phyloP scores from a whole-genome alignment of 139 green algal species.

The Volvox reticuliferus region DNA sequence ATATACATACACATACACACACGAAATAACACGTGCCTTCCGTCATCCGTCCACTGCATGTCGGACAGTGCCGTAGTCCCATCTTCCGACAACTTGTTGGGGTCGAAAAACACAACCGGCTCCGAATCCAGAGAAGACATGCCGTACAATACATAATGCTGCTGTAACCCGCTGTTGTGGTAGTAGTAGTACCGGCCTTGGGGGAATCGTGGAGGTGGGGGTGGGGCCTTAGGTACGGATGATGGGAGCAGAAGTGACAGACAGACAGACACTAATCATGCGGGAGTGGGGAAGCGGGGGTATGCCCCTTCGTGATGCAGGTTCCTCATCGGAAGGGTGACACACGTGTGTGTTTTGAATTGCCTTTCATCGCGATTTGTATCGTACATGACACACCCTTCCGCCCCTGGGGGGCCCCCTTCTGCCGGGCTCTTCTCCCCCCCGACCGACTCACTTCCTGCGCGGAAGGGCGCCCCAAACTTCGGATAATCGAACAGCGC shows the following conservation, averaged over 20 bases:
- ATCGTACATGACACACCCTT: too few relatives aligned
- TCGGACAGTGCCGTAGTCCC: slow-evolving; percentile 73
- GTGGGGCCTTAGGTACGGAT: too few relatives aligned
- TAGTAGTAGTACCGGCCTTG: slow-evolving; percentile 85
- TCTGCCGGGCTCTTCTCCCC: too few relatives aligned
- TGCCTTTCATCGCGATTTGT: too few relatives aligned
- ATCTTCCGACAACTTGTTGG: slow-evolving; percentile 87
- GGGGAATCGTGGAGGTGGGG: not conserved
- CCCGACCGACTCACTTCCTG: slow-evolving; percentile 60
- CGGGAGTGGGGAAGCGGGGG: too few relatives aligned
- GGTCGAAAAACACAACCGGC: slow-evolving; percentile 86
- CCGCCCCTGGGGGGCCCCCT: too few relatives aligned
- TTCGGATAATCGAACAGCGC: slow-evolving; percentile 86
- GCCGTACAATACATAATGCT: slow-evolving; percentile 87
- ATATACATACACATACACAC: not conserved
- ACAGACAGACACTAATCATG: too few relatives aligned
- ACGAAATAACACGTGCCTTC: not conserved
- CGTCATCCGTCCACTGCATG: slow-evolving; percentile 41
- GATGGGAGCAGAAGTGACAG: too few relatives aligned
- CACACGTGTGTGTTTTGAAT: too few relatives aligned
- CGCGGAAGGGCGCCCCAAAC: slow-evolving; percentile 76
- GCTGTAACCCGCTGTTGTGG: slow-evolving; percentile 91
- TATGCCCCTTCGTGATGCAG: too few relatives aligned
- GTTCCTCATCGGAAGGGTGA: too few relatives aligned
- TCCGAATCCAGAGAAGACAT: slow-evolving; percentile 66